Base-by-base conservation (phyloP, 164 flowering plant species). In the Nymphaea thermarum region DNA sequence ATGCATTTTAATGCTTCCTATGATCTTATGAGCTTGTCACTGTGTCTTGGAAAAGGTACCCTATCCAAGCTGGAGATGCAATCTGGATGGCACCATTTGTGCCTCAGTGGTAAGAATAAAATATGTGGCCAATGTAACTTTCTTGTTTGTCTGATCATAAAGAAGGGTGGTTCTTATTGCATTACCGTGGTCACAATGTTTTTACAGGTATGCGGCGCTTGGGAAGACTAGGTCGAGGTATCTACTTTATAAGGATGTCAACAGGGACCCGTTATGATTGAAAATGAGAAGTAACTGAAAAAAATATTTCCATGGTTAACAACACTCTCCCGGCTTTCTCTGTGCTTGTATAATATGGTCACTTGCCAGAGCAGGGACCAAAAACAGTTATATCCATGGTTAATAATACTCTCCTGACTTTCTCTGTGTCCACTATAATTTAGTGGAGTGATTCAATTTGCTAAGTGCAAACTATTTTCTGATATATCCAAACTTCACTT, bases 1-100 rank as follows among this genome's bases (percentile, higher is more conserved):
- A 25, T 25, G 36, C 36, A 25, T 25, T 0, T 25, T 25, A 25
- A 25, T 25, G 36, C 36, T 25, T 25, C 36, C 5, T 1, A 45
- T 3, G 55, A 47, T 47, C 55, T 47, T 2, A 47, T 4, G 55
- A 47, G 55, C 51, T 16, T 44, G 14, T 59, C 16, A 55, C 43
- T 10, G 5, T 51, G 15, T 45, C 16, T 15, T 14, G 36, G 43
- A 68, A 75, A 45, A 93, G 98, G 98, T 94, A 91, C 73, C 97
- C 98, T 44, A 83, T 94, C 66, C 88, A 94, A 84, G 82, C 98
- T 2, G 97, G 96, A 10, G 98, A 94, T 79, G 86, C 75, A 12
- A 92, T 95, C 69, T 95, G 99, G 99, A 95, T 95, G 99, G 98
- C 97, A n/a, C 99, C 99, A 57, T 95, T 95, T 78, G 97, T 95